Base-by-base conservation (phyloP, 2,329 filamentous ascomycete genomes). In the Aspergillus thermomutatus region DNA sequence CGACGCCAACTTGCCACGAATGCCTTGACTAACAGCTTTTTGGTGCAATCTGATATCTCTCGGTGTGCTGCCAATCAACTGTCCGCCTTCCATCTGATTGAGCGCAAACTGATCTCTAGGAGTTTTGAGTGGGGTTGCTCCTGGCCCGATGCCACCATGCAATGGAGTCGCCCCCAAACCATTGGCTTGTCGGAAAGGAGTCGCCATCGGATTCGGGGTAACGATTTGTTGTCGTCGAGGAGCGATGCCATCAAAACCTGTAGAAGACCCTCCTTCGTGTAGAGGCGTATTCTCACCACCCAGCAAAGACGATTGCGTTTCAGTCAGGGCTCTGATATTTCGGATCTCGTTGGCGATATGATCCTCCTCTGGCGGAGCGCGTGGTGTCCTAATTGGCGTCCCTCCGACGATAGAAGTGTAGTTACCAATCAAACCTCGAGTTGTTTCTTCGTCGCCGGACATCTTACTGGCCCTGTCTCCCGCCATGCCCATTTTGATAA, bases 401-500 rank as follows among this genome's bases (percentile, higher is more conserved):
- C 83, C 87, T 53, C 85, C 87, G 69, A 94, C 89, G 52, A 96
- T 84, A 41, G 85, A 87, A 17, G 89, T 86, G 73, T 99, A 99
- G 65, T 92, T 90, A 63, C 91, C 91, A 56, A 97, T 84, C 48
- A 99, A 80, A 4, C 92, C 92, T 63, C 89, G 86, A 0, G 92
- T 96, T 86, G 69, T 91, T 86, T 96, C 91, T 71, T 90, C 89
- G 53, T 87, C 86, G 47, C 85, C 84, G 4, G 90, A 91, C 71
- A 90, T 80, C 60, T 82, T 79, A 67, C 87, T 92, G 46, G 94
- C 94, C 52, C 88, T 87, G 69, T 97, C 92, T 40, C 93, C 94
- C 58, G 92, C 85, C 83, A 96, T 90, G 47, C 94, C 93, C 92
- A 97, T 96, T 80, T 99, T 99, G 62, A 99, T 91, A 68, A 99